These are phyloP conservation scores for Ramalina intermedia DNA, from an alignment of 495 filamentous ascomycete genomes.

Conservation along the genomic window DNA sequence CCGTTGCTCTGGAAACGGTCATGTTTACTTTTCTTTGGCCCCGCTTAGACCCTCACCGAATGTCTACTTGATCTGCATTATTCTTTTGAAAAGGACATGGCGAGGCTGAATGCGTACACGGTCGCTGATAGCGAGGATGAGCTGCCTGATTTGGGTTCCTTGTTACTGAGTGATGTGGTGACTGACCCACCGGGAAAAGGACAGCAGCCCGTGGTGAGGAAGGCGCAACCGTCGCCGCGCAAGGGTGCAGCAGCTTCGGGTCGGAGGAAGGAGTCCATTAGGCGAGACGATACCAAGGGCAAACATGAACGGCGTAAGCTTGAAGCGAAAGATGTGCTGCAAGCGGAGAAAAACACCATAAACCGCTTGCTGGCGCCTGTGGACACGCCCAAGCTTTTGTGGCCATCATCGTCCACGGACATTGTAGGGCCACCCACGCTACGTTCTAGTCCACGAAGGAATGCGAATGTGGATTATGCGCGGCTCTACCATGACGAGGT, in stretches of 20 bases:
- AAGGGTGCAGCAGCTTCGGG: conserved; percentile 8
- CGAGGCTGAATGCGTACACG: not conserved
- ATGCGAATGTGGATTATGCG: conserved; percentile 2
- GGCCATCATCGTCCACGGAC: no score
- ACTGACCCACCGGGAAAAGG: not conserved
- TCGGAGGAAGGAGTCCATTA: conserved; percentile 16
- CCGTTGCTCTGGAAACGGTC: not conserved
- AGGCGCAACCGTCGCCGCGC: no score
- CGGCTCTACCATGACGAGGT: not conserved
- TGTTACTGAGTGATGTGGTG: not conserved
- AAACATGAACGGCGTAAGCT: not conserved
- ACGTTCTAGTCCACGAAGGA: conserved; percentile 4
- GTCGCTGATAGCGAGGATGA: conserved; percentile 14
- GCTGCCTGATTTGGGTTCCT: conserved; percentile 9
- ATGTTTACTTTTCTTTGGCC: not conserved
- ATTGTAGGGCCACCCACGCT: not conserved
- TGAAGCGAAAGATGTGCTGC: no score
- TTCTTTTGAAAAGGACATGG: not conserved
- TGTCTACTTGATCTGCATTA: not conserved
- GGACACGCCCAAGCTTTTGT: no score
- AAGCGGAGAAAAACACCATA: not conserved
- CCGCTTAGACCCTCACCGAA: not conserved
- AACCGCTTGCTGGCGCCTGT: no score
- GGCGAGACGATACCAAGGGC: no score
- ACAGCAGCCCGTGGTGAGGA: not conserved